Evolutionary conservation across 495 filamentous ascomycete species (phyloP), one percentile per base, ranked within the genome.

Genomic region (Trichocladium uniseriatum): DNA sequence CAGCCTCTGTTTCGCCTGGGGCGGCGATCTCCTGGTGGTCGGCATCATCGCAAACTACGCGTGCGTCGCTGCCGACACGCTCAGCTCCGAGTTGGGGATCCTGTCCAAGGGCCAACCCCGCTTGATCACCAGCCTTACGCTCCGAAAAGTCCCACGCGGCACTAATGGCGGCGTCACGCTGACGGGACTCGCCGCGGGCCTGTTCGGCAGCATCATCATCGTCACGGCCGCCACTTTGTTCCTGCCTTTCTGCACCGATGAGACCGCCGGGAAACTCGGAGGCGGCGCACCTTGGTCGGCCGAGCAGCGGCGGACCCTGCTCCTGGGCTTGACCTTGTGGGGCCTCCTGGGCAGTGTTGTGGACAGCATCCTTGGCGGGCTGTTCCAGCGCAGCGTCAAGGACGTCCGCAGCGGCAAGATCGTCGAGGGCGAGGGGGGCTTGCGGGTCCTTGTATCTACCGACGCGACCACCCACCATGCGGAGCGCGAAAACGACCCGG

Each of bases 1-100:
- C 38, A 69, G 66, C 10, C 56, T 70, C 37, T 77, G 72, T 59
- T 78, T 67, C 53, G 58, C 59, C 1, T 76, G 71, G 71, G 65
- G 67, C 48, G 75, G 73, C 35, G 75, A 77, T 50, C 61, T 82
- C n/a, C 67, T 83, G 0, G 65, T 78, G 2, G 55, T 79, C 16
- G 76, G 78, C 6, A 75, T 82, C 45, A 73, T 83, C 38, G 72
- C 76, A 27, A 86, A 97, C 69, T 98, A 98, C 54, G 92, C 88
- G 28, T 86, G 87, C 20, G 87, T 91, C 18, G 81, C 89, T 11
- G 85, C 92, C 24, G 92, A 98, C 61, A 98, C 92, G 5, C 94
- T 95, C 67, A 89, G 85, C 47, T 96, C 90, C 11, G 92, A 98
- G 67, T 80, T 97, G 13, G 92, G 92, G 6, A 98, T 98, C 40